Conservation (phyloP, 768 basidiomycete species). For the Porpolomopsis calyptriformis region DNA sequence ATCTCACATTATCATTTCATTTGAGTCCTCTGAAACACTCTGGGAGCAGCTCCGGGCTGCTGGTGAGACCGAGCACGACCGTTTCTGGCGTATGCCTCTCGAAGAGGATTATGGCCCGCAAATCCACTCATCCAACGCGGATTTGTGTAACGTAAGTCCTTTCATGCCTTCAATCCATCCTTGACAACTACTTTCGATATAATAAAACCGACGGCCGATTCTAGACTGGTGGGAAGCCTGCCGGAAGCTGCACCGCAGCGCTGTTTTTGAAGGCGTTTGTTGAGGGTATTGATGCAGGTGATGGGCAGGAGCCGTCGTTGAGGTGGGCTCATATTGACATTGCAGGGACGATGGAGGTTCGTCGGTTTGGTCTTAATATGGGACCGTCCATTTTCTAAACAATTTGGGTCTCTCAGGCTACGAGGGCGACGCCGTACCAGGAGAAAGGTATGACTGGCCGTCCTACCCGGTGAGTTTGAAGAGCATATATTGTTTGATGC, state of each 20-base stretch:
- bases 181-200: too few species aligned
- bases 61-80: conserved; percentile 66
- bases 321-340: conserved; percentile 89
- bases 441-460: conserved; percentile 74
- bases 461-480: conserved; percentile 51
- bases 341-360: conserved; percentile 64
- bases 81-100: conserved; percentile 86
- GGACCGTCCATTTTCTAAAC: neutral
- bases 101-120: conserved; percentile 72
- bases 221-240: conserved; percentile 63
- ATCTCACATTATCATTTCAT: neutral
- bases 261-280: conserved; percentile 81
- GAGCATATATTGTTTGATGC: neutral
- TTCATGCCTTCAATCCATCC: neutral
- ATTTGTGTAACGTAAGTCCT: conserved; percentile 59
- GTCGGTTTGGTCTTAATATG: conserved; percentile 12
- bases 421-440: conserved; percentile 48
- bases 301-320: conserved; percentile 42
- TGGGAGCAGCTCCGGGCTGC: conserved; percentile 62
- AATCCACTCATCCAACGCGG: conserved; percentile 69
- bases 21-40: conserved; percentile 60
- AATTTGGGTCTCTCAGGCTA: conserved; percentile 26
- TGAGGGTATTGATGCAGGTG: conserved; percentile 56
- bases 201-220: too few species aligned
- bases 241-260: conserved; percentile 71